phyloP scores from a whole-genome alignment of 2,329 filamentous ascomycete species.

The Thielaviopsis ethacetica region DNA sequence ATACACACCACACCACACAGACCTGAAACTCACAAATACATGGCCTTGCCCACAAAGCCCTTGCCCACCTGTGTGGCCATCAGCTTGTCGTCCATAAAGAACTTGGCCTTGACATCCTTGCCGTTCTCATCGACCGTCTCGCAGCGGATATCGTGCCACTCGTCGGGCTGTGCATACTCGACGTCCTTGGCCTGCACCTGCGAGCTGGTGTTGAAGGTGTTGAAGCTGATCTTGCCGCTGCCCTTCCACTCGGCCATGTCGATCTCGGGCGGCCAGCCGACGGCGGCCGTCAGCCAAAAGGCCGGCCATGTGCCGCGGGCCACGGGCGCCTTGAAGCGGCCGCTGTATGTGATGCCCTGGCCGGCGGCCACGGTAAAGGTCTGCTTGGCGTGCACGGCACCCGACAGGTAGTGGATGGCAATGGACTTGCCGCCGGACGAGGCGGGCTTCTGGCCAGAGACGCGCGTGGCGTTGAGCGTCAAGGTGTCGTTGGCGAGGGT shows the following conservation, averaged over 20 bases:
- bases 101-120: slow-evolving; percentile 33
- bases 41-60: slow-evolving; percentile 30
- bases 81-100: slow-evolving; percentile 34
- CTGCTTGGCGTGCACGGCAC: slow-evolving; percentile 25
- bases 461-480: slow-evolving; percentile 25
- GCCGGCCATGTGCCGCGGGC: slow-evolving; percentile 37
- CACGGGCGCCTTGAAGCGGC: slow-evolving; percentile 25
- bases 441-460: slow-evolving; percentile 24
- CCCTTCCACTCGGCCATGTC: slow-evolving; percentile 47
- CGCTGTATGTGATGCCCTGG: slow-evolving; percentile 26
- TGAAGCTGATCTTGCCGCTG: slow-evolving; percentile 37
- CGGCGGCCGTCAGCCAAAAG: slow-evolving; percentile 39
- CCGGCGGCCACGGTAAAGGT: slow-evolving; percentile 23
- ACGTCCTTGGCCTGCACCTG: slow-evolving; percentile 31
- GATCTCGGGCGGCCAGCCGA: slow-evolving; percentile 42
- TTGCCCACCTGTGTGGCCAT: slow-evolving; percentile 33
- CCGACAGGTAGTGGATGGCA: slow-evolving; percentile 35
- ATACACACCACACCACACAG: neutral
- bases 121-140: slow-evolving; percentile 36
- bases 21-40: slow-evolving; percentile 24
- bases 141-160: slow-evolving; percentile 33
- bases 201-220: slow-evolving; percentile 34
- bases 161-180: slow-evolving; percentile 26
- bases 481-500: slow-evolving; percentile 25
- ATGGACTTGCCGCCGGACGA: slow-evolving; percentile 23